phyloP scores from a whole-genome alignment of 306 rosid genomes.

The Datisca glomerata region DNA sequence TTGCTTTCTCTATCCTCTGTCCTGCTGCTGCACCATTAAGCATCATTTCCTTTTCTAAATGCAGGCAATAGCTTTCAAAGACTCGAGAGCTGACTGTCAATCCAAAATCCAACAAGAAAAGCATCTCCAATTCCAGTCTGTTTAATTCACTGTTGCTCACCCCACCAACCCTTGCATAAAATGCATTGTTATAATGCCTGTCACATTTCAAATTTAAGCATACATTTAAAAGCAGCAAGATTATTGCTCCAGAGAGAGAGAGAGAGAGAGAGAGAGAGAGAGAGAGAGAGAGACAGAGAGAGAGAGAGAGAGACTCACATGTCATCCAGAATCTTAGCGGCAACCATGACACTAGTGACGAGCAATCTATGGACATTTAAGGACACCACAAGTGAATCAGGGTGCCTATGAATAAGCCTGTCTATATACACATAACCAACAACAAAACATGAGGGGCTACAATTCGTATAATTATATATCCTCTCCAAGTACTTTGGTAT shows the following conservation, averaged over 20 bases:
- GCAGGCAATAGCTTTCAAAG: constrained; percentile 68
- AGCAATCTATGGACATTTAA: constrained; percentile 75
- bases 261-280: too few species aligned
- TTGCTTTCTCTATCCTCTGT: constrained; percentile 37
- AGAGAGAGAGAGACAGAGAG: background rate
- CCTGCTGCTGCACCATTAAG: constrained; percentile 25
- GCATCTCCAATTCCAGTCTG: constrained; percentile 17
- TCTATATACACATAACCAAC: constrained; percentile 84
- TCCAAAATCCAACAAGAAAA: constrained; percentile 68
- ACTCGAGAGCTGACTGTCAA: constrained; percentile 55
- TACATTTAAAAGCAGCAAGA: background rate
- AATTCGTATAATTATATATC: constrained; percentile 70
- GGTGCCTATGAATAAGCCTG: constrained; percentile 60
- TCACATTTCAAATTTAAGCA: constrained; percentile 78
- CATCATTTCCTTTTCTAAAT: constrained; percentile 60
- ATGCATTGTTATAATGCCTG: constrained; percentile 24
- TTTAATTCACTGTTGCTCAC: background rate
- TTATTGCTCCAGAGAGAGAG: too few species aligned
- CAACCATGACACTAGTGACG: constrained; percentile 71
- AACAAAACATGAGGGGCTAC: constrained; percentile 93
- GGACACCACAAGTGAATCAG: constrained; percentile 69
- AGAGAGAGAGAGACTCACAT: constrained; percentile 43
- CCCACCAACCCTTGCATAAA: background rate
- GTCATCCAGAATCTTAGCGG: constrained; percentile 93
- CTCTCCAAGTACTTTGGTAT: constrained; percentile 89